A percentile compares a stretch with the other conserved stretches of the same genome.
Conservation (phyloP, 2,329 filamentous ascomycete genomes). For the Thielaviopsis ethacetica region DNA sequence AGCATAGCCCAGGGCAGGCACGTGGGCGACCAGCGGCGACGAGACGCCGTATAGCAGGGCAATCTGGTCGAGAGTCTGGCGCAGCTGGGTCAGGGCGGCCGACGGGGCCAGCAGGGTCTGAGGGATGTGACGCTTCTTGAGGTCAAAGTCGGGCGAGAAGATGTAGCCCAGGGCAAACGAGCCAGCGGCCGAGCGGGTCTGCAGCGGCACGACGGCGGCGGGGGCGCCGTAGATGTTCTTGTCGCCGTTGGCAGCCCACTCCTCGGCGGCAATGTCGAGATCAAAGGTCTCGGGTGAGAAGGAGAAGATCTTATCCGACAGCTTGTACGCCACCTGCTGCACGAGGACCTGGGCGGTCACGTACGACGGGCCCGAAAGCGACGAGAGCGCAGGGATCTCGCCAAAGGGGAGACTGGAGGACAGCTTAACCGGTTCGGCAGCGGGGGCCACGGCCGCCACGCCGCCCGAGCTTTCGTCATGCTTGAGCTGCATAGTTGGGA, state of each 20-base stretch:
- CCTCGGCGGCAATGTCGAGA: slow-evolving; percentile 65
- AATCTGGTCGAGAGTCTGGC: slow-evolving; percentile 76
- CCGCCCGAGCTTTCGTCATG: slow-evolving; percentile 12
- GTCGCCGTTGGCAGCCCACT: slow-evolving; percentile 55
- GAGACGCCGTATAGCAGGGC: slow-evolving; percentile 81
- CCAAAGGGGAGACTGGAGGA: slow-evolving; percentile 42
- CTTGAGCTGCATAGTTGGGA: slow-evolving; percentile 12
- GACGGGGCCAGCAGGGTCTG: slow-evolving; percentile 83
- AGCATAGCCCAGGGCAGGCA: slow-evolving; percentile 80
- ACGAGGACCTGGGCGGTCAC: slow-evolving; percentile 83
- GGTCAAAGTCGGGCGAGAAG: slow-evolving; percentile 91
- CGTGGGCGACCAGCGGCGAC: slow-evolving; percentile 81
- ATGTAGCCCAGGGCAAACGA: slow-evolving; percentile 89
- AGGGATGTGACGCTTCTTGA: slow-evolving; percentile 78
- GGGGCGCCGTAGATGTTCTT: slow-evolving; percentile 69
- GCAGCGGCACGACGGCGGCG: slow-evolving; percentile 62
- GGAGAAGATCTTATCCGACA: slow-evolving; percentile 94
- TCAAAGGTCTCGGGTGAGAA: slow-evolving; percentile 92
- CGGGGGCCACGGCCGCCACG: background rate
- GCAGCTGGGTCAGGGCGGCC: slow-evolving; percentile 63
- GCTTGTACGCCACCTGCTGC: slow-evolving; percentile 86
- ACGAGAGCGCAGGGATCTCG: slow-evolving; percentile 34
- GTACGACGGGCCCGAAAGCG: slow-evolving; percentile 77
- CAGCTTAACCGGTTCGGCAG: slow-evolving; percentile 5
- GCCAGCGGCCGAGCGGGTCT: slow-evolving; percentile 79